Percentiles rank a stretch among this genome's conserved stretches.
phyloP scores from a whole-genome alignment of 768 basidiomycete species.

The Mycena capillaripes region DNA sequence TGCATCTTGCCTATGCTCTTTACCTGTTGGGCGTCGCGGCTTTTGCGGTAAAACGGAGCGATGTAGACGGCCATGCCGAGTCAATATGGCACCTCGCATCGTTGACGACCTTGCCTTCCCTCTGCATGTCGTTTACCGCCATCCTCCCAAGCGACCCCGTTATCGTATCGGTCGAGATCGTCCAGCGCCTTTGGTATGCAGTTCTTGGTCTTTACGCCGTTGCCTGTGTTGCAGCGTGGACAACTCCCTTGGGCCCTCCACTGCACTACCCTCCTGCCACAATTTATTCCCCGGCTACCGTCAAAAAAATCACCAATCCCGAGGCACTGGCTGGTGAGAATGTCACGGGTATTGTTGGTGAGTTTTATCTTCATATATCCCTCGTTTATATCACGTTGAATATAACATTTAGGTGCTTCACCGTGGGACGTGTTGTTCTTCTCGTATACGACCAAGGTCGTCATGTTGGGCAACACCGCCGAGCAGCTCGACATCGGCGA shows the following conservation, averaged over 20 bases:
- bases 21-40: constrained; percentile 70
- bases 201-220: constrained; percentile 64
- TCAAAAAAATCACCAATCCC: constrained; percentile 70
- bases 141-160: constrained; percentile 67
- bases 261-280: constrained; percentile 80
- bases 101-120: constrained; percentile 64
- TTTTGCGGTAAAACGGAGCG: constrained; percentile 64
- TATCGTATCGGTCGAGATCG: constrained; percentile 46
- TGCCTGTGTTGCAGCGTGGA: constrained; percentile 53
- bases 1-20: constrained; percentile 69
- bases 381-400: too few relatives aligned
- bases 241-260: constrained; percentile 82
- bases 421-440: constrained; percentile 80
- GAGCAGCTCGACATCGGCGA: constrained; percentile 89
- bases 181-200: constrained; percentile 63
- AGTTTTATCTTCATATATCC: too few relatives aligned
- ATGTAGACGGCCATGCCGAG: constrained; percentile 57
- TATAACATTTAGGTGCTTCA: too few relatives aligned
- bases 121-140: constrained; percentile 60
- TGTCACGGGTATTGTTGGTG: constrained; percentile 76
- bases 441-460: constrained; percentile 89
- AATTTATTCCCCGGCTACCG: constrained; percentile 82
- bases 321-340: constrained; percentile 68
- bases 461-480: constrained; percentile 84
- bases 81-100: constrained; percentile 73